A percentile compares a stretch with the other conserved stretches of the same genome.
Evolutionary conservation across 148 eudicot genomes (phyloP).

Genomic region (Pharnaceum exiguum): DNA sequence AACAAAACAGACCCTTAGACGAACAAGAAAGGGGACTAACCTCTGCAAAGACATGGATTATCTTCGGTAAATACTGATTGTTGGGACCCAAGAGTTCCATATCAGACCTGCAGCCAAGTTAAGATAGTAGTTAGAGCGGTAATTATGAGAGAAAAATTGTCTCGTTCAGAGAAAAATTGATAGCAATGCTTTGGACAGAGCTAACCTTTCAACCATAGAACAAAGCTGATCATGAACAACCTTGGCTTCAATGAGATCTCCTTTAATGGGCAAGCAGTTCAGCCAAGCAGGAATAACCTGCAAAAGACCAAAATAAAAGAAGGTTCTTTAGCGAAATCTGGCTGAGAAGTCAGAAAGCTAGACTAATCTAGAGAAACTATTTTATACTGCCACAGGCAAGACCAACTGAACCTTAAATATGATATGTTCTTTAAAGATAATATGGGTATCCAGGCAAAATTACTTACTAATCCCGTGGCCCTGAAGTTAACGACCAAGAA

Average conservation of each 20-base stretch:
- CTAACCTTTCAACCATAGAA: constrained; percentile 85
- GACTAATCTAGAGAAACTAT: background rate
- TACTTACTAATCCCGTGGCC: too few species aligned
- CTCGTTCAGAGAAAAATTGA: background rate
- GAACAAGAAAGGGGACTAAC: constrained; percentile 32
- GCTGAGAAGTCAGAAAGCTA: background rate
- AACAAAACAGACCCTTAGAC: too few species aligned
- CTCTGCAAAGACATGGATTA: constrained; percentile 89
- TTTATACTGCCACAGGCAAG: background rate
- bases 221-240: constrained; percentile 87
- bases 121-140: background rate
- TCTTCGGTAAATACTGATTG: constrained; percentile 82
- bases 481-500: too few species aligned
- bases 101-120: constrained; percentile 69
- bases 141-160: background rate
- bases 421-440: background rate
- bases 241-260: constrained; percentile 85
- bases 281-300: constrained; percentile 89
- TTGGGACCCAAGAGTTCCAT: constrained; percentile 77
- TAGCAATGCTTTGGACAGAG: background rate
- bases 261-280: constrained; percentile 71
- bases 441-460: too few species aligned
- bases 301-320: constrained; percentile 8
- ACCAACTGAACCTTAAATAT: too few species aligned
- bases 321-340: background rate